Conservation (phyloP, 768 basidiomycete genomes). For the Tulasnella sp. region DNA sequence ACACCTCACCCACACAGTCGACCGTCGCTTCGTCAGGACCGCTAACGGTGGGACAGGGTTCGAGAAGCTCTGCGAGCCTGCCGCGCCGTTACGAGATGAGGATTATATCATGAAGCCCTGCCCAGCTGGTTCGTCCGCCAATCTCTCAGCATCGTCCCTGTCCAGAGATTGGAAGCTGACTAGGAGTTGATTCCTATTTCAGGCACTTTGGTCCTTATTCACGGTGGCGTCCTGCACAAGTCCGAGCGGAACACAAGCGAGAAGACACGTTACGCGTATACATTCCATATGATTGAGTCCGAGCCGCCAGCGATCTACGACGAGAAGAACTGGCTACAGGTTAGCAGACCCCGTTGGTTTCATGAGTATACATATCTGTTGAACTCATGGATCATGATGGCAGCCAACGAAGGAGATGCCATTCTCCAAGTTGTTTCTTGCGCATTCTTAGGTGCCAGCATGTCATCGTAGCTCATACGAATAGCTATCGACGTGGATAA, state of each 20-base stretch:
- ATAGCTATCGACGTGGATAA: too few species aligned
- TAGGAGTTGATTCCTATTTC: slow-evolving; percentile 14
- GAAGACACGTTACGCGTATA: slow-evolving; percentile 77
- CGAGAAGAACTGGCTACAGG: slow-evolving; percentile 74
- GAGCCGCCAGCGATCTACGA: slow-evolving; percentile 64
- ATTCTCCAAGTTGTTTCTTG: slow-evolving; percentile 38
- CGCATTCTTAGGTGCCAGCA: neutral
- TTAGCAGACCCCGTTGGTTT: too few species aligned
- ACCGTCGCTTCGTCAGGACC: slow-evolving; percentile 76
- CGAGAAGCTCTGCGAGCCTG: slow-evolving; percentile 39
- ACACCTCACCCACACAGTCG: slow-evolving; percentile 60
- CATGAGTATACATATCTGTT: too few species aligned
- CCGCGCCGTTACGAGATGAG: slow-evolving; percentile 23
- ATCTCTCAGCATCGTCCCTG: neutral
- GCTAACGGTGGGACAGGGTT: slow-evolving; percentile 75
- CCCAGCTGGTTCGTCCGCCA: slow-evolving; percentile 45
- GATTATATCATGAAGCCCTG: slow-evolving; percentile 59
- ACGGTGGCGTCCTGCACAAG: slow-evolving; percentile 87
- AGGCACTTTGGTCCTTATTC: slow-evolving; percentile 90
- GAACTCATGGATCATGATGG: too few species aligned
- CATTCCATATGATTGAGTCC: slow-evolving; percentile 89
- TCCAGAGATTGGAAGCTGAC: neutral
- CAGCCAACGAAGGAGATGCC: slow-evolving; percentile 80
- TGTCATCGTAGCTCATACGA: too few species aligned
- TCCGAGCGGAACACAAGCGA: slow-evolving; percentile 75